Conservation (phyloP, 164 flowering plant genomes). For the Chimonanthus salicifolius region DNA sequence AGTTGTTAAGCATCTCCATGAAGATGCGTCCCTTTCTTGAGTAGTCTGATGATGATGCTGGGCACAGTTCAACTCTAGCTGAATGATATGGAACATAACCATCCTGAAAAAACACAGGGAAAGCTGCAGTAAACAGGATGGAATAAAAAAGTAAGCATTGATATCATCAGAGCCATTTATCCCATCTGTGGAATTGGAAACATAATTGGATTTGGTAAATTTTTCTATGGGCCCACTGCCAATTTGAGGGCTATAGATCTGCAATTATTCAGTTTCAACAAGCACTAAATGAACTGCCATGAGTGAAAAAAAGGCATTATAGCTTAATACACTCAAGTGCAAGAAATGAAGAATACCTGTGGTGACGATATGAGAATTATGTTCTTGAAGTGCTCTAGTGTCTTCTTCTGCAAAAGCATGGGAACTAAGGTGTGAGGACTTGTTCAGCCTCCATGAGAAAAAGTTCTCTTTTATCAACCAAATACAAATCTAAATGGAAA, state of each 20-base stretch:
- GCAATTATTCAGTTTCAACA: background rate
- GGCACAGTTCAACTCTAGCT: slow-evolving; percentile 85
- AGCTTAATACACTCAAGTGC: background rate
- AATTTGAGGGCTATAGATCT: no score
- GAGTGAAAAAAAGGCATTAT: background rate
- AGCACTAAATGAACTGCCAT: background rate
- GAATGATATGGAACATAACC: slow-evolving; percentile 99
- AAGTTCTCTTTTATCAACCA: background rate
- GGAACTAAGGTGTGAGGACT: background rate
- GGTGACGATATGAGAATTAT: slow-evolving; percentile 86
- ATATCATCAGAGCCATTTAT: no score
- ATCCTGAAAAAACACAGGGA: slow-evolving; percentile 48
- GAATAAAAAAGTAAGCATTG: background rate
- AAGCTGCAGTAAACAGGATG: background rate
- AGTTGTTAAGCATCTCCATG: slow-evolving; percentile 84
- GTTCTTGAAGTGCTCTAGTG: slow-evolving; percentile 76
- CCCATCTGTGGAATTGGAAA: no score
- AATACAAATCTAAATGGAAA: no score
- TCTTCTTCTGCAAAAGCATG: slow-evolving; percentile 65
- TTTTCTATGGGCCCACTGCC: no score
- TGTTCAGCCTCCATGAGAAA: background rate
- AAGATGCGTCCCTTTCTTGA: slow-evolving; percentile 72
- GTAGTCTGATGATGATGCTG: slow-evolving; percentile 65
- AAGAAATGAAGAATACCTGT: slow-evolving; percentile 47
- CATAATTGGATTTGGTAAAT: no score